Evolutionary conservation across 352 stramenopile species (phyloP).

Genomic region (Phytophthora uliginosa): DNA sequence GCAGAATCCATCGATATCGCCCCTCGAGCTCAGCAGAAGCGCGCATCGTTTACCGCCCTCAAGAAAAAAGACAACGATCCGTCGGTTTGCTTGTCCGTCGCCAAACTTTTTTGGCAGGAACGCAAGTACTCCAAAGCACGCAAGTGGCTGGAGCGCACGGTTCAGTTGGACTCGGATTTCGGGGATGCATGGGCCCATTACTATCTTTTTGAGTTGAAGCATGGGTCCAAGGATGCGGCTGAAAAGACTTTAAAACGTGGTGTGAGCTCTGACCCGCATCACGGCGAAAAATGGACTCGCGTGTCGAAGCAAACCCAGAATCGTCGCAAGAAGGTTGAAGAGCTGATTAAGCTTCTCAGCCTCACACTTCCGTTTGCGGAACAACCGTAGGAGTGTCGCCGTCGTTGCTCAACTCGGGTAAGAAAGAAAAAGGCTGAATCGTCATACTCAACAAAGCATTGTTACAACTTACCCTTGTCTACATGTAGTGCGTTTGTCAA

Average conservation of each 20-base stretch:
- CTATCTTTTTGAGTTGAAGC: slow-evolving; percentile 97
- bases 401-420: slow-evolving; percentile 27
- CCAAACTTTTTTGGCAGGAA: slow-evolving; percentile 97
- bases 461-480: slow-evolving; percentile 36
- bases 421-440: slow-evolving; percentile 23
- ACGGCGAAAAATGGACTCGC: slow-evolving; percentile 96
- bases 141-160: slow-evolving; percentile 98
- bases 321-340: slow-evolving; percentile 77
- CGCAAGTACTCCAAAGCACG: slow-evolving; percentile 96
- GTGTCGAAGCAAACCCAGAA: slow-evolving; percentile 96
- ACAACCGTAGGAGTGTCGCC: slow-evolving; percentile 39
- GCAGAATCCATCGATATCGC: slow-evolving; percentile 97
- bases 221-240: slow-evolving; percentile 85
- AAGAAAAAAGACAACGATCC: slow-evolving; percentile 98
- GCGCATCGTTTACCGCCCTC: slow-evolving; percentile 95
- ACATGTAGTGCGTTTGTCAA: slow-evolving; percentile 26
- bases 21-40: slow-evolving; percentile 96
- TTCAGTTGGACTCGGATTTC: slow-evolving; percentile 96
- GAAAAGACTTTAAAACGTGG: slow-evolving; percentile 91
- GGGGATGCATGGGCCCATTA: slow-evolving; percentile 98
- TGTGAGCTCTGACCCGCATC: slow-evolving; percentile 93
- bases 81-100: slow-evolving; percentile 97
- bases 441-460: slow-evolving; percentile 26
- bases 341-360: slow-evolving; percentile 86
- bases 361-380: slow-evolving; percentile 78